Base-by-base conservation (phyloP, 148 eudicot species). In the Nepenthes gracilis region DNA sequence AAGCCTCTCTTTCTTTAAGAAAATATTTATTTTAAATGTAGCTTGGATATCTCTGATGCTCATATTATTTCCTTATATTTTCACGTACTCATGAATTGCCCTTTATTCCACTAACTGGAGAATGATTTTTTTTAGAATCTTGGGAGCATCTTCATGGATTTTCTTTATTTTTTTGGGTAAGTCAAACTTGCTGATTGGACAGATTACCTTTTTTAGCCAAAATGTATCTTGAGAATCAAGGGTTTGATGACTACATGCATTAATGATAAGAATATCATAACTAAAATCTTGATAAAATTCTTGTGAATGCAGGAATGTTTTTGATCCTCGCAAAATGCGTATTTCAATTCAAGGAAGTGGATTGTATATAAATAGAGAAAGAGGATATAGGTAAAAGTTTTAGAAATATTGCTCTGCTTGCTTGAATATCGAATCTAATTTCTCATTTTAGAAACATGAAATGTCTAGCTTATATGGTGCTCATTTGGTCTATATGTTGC, bases 251-350 rank as follows among this genome's bases (percentile, higher is more conserved):
- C 38, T 9, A 2, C 57, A n/a, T 58, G 49, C 5, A 59, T 49
- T 32, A 35, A 49, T 36, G 33, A 7, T 5, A 5, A 47, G 13
- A 23, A 64, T 32, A 64, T 54, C 37, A 43, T 61, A 59, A 69
- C 33, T 12, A 12, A 32, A 52, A 12, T 52, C 14, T 13, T n/a
- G 11, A 47, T 36, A 51, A 58, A 52, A 47, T 55, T 48, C 43
- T 38, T 8, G 43, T 70, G 67, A 32, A 71, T 62, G 58, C 85
- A 90, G 97, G 79, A 93, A 88, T 70, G 98, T 88, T 52, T 93
- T 93, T 75, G 98, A 93, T 78, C 96, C 98, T 65, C 96, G 98
- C 57, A 96, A 86, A 69, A 93, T 93, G 96, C 88, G 98, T 53
- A 80, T 86, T 64, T 88, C 98, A 54, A 84, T 93, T 59, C 88